phyloP scores from a whole-genome alignment of 441 rosid species.

The Erodium texanum region DNA sequence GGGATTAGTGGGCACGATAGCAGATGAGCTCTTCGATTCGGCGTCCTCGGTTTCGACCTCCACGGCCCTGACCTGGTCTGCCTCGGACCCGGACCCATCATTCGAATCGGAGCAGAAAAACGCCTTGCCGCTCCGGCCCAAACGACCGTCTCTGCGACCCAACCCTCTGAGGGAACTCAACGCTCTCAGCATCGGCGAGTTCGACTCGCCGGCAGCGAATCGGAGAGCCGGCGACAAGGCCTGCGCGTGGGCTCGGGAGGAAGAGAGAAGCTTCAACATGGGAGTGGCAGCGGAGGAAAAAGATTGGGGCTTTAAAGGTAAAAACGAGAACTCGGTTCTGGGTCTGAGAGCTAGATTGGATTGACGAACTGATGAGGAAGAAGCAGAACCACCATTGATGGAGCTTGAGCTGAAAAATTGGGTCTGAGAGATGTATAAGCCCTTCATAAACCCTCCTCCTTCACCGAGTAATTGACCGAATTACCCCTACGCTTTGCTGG shows the following conservation, averaged over 20 bases:
- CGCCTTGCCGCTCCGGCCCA: conserved; percentile 32
- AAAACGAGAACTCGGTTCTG: conserved; percentile 17
- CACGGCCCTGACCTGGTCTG: conserved; percentile 23
- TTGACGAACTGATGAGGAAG: not conserved
- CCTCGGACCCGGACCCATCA: conserved; percentile 6
- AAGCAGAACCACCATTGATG: conserved; percentile 16
- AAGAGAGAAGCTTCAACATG: conserved; percentile 76
- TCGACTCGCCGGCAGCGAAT: conserved; percentile 23
- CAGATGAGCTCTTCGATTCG: conserved; percentile 52
- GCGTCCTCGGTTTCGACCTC: conserved; percentile 41
- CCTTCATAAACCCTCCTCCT: conserved; percentile 84
- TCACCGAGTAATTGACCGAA: conserved; percentile 12
- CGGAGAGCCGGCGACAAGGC: conserved; percentile 29
- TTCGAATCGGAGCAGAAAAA: conserved; percentile 64
- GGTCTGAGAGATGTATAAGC: conserved; percentile 30
- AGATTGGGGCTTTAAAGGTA: conserved; percentile 3
- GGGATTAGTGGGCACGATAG: conserved; percentile 66
- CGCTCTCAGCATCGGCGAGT: conserved; percentile 34
- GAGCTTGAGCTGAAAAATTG: conserved; percentile 6
- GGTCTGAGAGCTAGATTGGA: conserved; percentile 11
- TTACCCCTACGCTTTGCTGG: conserved; percentile 6
- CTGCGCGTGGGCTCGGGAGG: conserved; percentile 34
- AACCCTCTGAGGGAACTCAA: conserved; percentile 44
- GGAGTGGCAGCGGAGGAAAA: conserved; percentile 11
- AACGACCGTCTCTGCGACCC: conserved; percentile 27